Evolutionary conservation across 2,329 filamentous ascomycete genomes (phyloP), one percentile per base, ranked within the genome.

Genomic region (Conoideocrella luteorostrata): DNA sequence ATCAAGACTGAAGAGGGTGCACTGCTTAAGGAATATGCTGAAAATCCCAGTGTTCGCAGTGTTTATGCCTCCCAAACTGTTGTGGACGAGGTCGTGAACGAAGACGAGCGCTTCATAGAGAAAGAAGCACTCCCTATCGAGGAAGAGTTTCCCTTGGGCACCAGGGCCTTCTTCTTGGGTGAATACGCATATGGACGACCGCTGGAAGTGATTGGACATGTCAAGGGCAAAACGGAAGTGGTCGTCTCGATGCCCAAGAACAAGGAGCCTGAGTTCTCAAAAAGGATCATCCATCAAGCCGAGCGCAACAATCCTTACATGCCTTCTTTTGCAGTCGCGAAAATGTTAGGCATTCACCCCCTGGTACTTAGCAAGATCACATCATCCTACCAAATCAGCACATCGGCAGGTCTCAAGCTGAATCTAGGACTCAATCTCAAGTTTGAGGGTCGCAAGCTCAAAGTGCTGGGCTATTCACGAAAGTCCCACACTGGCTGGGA

Each of bases 391-490:
- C 86, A 84, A 43, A 86, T 98, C 45, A 80, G 80, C 45, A 77
- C 68, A 15, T 80, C 91, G 4, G 88, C 88, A 45, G 88, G 86
- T 20, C 72, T 89, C 46, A 86, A 87, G 55, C 75, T 95, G 49
- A 98, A 98, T 56, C 71, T 98, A 20, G 93, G 93, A 0, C 73
- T 98, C 48, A 98, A 98, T 58, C 75, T 98, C 52, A 98, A 98
- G 63, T 98, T 98, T 47, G 93, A 98, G 61, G 88, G 81, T 3
- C 91, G 88, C 67, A 95, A 96, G 66, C 77, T 90, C 54, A 98
- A 98, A 68, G 93, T 98, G 6, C 69, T 98, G 24, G 93, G 93
- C 1, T 98, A 96, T 64, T 95, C 91, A 20, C 85, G 89, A 55
- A 93, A 93, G 59, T 83, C 82, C 4, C 73, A 80, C 11, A 85